Base-by-base conservation (phyloP, 176 grass and related monocot genomes). In the Oryza nivara region DNA sequence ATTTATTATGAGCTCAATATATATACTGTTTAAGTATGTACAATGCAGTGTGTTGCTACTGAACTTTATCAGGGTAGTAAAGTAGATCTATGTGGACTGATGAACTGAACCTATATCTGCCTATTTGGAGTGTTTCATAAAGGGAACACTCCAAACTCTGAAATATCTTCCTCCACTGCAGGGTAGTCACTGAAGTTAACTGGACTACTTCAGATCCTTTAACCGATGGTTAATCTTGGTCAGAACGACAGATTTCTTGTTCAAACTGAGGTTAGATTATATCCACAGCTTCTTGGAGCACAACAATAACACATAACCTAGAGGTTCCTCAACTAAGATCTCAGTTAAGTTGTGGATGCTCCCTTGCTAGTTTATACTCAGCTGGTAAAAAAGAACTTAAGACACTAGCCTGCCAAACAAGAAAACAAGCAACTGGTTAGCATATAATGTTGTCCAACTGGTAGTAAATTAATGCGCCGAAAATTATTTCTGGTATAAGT, bases 141-240 rank as follows among this genome's bases (percentile, higher is more conserved):
- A 81, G 67, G 70, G 61, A 63, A 78, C 66, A 60, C 73, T 63
- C 66, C 44, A 58, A 65, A 78, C 75, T 2, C 19, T 40, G 11
- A 38, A 40, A 30, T 78, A 17, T 83, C 74, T 72, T 65, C 14
- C 67, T 78, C 67, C 56, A 72, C 16, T 65, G 73, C 70, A 83
- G 13, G 76, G 64, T 51, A 82, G 38, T 64, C 74, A 74, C 7
- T 49, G 72, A 51, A 68, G 65, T 65, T 51, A 46, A 78, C 60
- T 83, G 67, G 65, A 52, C 43, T 48, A 82, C 66, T 82, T 83
- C 54, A 73, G 40, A 72, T 78, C 67, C 74, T 65, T 72, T 68
- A 88, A 78, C 30, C 35, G 20, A 44, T 88, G n/a, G 67, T 72
- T 83, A 78, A 63, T 78, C 52, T 83, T 82, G 65, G 54, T 51